These are phyloP conservation scores for Huntiella bhutanensis DNA, from an alignment of 2,329 filamentous ascomycete species.

Conservation along the genomic window DNA sequence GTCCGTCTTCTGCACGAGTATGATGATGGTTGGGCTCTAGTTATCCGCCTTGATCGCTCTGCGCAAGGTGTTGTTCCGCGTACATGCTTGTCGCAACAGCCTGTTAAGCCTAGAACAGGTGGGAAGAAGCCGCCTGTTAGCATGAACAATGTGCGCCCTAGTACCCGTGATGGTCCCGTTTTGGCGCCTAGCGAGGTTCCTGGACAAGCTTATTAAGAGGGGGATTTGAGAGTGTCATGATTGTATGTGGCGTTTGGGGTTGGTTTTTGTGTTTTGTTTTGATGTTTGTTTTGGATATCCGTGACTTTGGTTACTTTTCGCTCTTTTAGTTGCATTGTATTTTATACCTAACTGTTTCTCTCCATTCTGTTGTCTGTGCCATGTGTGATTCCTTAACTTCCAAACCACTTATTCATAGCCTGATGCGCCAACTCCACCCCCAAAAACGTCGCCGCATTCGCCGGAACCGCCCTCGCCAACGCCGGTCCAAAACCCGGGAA, in stretches of 20 bases:
- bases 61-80: constrained; percentile 84
- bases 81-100: constrained; percentile 79
- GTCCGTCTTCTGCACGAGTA: constrained; percentile 88
- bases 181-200: constrained; percentile 1
- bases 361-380: background rate
- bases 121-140: constrained; percentile 17
- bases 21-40: constrained; percentile 95
- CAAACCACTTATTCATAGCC: constrained; percentile 58
- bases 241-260: constrained; percentile 3
- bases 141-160: constrained; percentile 6
- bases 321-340: background rate
- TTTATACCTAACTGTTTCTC: background rate
- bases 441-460: constrained; percentile 88
- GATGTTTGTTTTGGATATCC: constrained; percentile 1
- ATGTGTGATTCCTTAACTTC: background rate
- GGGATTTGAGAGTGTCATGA: no score
- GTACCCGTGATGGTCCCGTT: background rate
- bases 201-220: constrained; percentile 5
- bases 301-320: background rate
- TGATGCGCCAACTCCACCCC: constrained; percentile 71
- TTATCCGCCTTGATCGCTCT: constrained; percentile 74
- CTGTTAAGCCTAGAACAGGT: constrained; percentile 63
- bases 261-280: background rate
- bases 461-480: constrained; percentile 78
- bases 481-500: constrained; percentile 94